These are phyloP conservation scores for Hippophae gyantsensis DNA, from an alignment of 306 rosid genomes.

Conservation along the genomic window DNA sequence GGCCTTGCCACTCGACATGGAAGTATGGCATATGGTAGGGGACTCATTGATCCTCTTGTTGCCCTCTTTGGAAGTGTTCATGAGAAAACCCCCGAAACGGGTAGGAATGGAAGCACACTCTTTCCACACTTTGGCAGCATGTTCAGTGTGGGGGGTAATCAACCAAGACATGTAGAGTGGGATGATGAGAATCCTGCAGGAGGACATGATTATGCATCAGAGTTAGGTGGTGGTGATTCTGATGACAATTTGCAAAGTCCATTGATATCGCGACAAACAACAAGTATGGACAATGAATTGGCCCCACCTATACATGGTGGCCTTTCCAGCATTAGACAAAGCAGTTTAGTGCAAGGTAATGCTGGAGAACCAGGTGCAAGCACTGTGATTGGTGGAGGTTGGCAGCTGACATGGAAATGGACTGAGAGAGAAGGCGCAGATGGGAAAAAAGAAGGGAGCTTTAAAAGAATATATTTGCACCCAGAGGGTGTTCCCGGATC, in stretches of 20 bases:
- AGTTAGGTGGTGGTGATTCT: conserved; percentile 51
- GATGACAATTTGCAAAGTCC: conserved; percentile 81
- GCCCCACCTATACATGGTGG: conserved; percentile 51
- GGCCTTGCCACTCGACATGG: conserved; percentile 65
- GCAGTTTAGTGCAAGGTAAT: conserved; percentile 44
- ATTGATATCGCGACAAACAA: conserved; percentile 79
- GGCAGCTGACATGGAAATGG: conserved; percentile 99
- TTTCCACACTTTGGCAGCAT: conserved; percentile 96
- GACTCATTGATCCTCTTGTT: conserved; percentile 78
- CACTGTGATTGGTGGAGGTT: conserved; percentile 88
- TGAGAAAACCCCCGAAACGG: conserved; percentile 64
- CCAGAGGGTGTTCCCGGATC: conserved; percentile 71
- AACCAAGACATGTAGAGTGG: conserved; percentile 72
- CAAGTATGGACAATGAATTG: conserved; percentile 72
- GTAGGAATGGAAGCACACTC: conserved; percentile 84
- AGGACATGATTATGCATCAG: conserved; percentile 67
- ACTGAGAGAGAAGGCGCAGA: conserved; percentile 62
- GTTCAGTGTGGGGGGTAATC: conserved; percentile 89
- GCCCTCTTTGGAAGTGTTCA: conserved; percentile 89
- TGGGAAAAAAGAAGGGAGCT: conserved; percentile 77
- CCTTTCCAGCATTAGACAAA: conserved; percentile 52
- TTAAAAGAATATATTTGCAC: conserved; percentile 78
- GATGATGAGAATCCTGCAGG: conserved; percentile 83
- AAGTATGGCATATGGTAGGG: conserved; percentile 53
- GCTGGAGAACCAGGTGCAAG: conserved; percentile 49